Conservation (phyloP, 805 yeast genomes). For the Candida odintsovae region DNA sequence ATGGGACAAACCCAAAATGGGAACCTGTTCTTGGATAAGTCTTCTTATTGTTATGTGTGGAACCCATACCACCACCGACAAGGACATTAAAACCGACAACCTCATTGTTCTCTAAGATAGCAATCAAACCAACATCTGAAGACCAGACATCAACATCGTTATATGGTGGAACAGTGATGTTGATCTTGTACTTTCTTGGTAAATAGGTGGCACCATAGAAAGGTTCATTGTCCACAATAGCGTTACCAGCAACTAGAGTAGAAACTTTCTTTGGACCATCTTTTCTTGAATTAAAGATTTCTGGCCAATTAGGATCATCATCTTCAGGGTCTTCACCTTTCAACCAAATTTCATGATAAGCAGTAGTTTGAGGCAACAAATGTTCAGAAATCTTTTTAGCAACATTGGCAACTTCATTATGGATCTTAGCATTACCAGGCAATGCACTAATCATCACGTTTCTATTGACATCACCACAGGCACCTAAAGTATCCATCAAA, state of each 20-base stretch:
- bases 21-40: constrained; percentile 96
- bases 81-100: constrained; percentile 79
- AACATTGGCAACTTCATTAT: constrained; percentile 59
- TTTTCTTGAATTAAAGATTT: constrained; percentile 56
- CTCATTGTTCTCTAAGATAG: constrained; percentile 62
- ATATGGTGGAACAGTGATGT: constrained; percentile 91
- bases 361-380: constrained; percentile 85
- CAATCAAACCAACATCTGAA: constrained; percentile 88
- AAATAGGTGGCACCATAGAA: constrained; percentile 79
- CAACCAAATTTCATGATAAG: constrained; percentile 96
- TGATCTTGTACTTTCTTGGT: constrained; percentile 94
- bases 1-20: constrained; percentile 66
- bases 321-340: constrained; percentile 78
- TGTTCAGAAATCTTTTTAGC: constrained; percentile 71
- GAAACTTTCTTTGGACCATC: constrained; percentile 79
- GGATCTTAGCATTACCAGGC: constrained; percentile 79
- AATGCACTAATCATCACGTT: constrained; percentile 91
- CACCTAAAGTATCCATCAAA: constrained; percentile 91
- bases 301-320: constrained; percentile 53
- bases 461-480: constrained; percentile 98
- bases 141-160: constrained; percentile 97
- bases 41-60: constrained; percentile 93
- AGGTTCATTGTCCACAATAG: constrained; percentile 80
- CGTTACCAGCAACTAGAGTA: constrained; percentile 80
- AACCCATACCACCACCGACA: constrained; percentile 99